Evolutionary conservation across 2,329 filamentous ascomycete genomes (phyloP), one percentile per base, ranked within the genome.

Genomic region (Hymenoscyphus fraxineus): DNA sequence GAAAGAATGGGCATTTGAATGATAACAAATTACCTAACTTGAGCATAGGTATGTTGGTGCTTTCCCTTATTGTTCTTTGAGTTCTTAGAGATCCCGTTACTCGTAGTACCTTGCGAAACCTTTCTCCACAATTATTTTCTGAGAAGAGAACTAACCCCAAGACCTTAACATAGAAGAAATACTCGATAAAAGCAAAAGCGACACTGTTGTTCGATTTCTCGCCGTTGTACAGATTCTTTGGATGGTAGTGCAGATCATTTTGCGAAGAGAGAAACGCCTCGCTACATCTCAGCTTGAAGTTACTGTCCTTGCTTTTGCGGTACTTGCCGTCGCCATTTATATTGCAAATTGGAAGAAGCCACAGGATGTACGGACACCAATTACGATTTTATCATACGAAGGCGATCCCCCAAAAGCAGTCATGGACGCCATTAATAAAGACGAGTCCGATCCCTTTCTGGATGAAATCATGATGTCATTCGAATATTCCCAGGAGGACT

Each of bases 141-240:
- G n/a, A 39, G 4, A 6, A 35, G 2, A 6, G 9, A 7, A 10
- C 35, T 35, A 6, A 35, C 6, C 35, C 35, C 4, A 35, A 35
- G 35, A 10, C 0, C 32, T 38, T 10, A 1, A 1, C 10, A 15
- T 84, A 66, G 81, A 79, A 0, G 81, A 84, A 60, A 77, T 85
- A 12, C 77, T 76, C 22, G 70, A 67, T 1, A 79, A 81, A 66
- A 82, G 82, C 0, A 76, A 74, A 6, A 78, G 76, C 22, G 73
- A 70, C 41, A n/a, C 22, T 12, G 60, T 70, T n/a, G 19, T 64
- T 4, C 47, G 54, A 9, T 35, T 44, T 2, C 61, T 67, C 1
- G 58, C 64, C 10, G 41, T 67, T 15, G 40, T 56, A 1, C 68
- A 70, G 51, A 64, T 68, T 4, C 6, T 47, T 10, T 70, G 68